Evolutionary conservation across 805 yeast genomes (phyloP).

Genomic region (Myxozyma monticola): DNA sequence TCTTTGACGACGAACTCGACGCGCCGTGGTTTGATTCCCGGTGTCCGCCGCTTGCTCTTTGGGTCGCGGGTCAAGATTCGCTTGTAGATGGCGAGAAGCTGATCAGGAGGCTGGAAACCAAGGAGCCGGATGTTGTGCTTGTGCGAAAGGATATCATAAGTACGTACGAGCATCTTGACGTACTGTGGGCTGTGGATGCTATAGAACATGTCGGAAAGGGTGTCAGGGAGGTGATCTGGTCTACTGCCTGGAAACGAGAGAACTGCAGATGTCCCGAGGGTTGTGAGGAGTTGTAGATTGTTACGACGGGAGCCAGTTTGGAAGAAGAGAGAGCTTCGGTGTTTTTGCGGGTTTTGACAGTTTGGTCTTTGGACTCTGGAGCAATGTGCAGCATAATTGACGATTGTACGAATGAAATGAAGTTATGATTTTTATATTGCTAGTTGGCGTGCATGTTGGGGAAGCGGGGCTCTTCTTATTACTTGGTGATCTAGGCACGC

Average conservation of each 20-base stretch:
- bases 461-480: too few relatives aligned
- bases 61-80: slow-evolving; percentile 71
- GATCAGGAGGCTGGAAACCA: slow-evolving; percentile 58
- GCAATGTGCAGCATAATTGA: too few relatives aligned
- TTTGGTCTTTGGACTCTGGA: too few relatives aligned
- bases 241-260: slow-evolving; percentile 24
- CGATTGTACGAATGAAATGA: too few relatives aligned
- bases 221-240: slow-evolving; percentile 36
- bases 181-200: slow-evolving; percentile 85
- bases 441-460: too few relatives aligned
- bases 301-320: too few relatives aligned
- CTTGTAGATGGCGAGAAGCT: slow-evolving; percentile 76
- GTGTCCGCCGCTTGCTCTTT: slow-evolving; percentile 60
- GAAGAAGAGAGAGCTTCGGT: too few relatives aligned
- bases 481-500: too few relatives aligned
- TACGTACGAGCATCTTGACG: slow-evolving; percentile 83
- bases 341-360: too few relatives aligned
- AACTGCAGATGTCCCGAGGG: slow-evolving; percentile 18
- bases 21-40: slow-evolving; percentile 48
- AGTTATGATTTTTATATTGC: too few relatives aligned
- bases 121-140: slow-evolving; percentile 53
- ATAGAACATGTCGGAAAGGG: slow-evolving; percentile 61
- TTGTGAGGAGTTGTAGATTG: slow-evolving; percentile 26
- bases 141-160: slow-evolving; percentile 50
- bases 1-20: slow-evolving; percentile 52